Evolutionary conservation across 2,329 filamentous ascomycete genomes (phyloP), one percentile per base, ranked within the genome.

Genomic region (Scopulariopsis brevicaulis): DNA sequence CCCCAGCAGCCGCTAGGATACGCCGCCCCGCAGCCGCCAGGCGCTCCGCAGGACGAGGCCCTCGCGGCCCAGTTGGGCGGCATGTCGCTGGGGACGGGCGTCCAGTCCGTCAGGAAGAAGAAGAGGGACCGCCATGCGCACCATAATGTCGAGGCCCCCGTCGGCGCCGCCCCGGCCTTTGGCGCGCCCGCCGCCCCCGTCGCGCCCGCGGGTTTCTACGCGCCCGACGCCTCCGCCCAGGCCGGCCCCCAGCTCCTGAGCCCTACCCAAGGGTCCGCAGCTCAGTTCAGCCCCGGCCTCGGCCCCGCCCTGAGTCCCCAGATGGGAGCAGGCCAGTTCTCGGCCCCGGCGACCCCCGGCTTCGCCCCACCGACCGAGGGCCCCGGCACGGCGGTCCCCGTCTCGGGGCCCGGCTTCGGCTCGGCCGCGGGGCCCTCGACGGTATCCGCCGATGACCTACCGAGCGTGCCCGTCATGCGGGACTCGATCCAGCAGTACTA

Each of bases 111-210:
- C 59, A 79, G 84, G 69, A 87, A 78, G 71, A 90, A 92, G 79
- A 97, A 96, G 83, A 96, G 96, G 80, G 88, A 96, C 70, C 84
- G 90, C 60, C 93, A 97, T 73, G 93, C 92, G 62, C 89, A 96
- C 71, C 93, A 97, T 71, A 86, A 84, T 46, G 83, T 97, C 57
- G 90, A 93, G 63, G 83, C 88, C 24, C 60, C 60, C 1, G 78
- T 78, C 5, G 83, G 84, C 55, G 84, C 83, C 37, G 83, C 85
- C 6, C 84, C 87, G 66, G 75, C 83, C 12, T 89, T 88, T 73
- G 86, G 86, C 68, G 86, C 84, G 1, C 77, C 81, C 25, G 77
- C 77, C 20, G 56, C 58, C 37, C 54, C 50, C 48, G 58, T 52
- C 25, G n/a, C n/a, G n/a, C 59, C 58, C 12, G 50, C 55, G n/a